phyloP scores from a whole-genome alignment of 2,329 filamentous ascomycete genomes.

The Alternaria gansuensis region DNA sequence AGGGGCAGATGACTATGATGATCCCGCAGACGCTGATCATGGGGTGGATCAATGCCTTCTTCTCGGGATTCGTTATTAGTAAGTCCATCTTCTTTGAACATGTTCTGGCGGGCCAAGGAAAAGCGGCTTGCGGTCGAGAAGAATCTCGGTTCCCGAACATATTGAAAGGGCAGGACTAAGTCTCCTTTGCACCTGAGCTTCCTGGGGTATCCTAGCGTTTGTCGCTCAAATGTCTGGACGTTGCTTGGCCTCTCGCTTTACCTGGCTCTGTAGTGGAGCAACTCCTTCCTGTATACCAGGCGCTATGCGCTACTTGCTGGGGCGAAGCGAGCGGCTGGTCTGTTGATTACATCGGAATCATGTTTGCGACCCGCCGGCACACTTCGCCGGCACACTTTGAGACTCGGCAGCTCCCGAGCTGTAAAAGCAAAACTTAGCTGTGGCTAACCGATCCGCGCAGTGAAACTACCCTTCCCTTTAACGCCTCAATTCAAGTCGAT shows the following conservation, averaged over 20 bases:
- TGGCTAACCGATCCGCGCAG: slow-evolving; percentile 55
- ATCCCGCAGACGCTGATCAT: slow-evolving; percentile 98
- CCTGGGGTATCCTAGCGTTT: neutral
- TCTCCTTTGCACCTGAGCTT: neutral
- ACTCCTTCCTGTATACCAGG: neutral
- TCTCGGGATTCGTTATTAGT: slow-evolving; percentile 98
- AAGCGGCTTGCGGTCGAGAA: neutral
- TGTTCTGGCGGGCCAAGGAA: neutral
- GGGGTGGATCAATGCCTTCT: slow-evolving; percentile 99
- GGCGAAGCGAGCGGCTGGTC: slow-evolving; percentile 15
- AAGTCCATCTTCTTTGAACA: slow-evolving; percentile 50
- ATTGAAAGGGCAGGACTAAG: neutral
- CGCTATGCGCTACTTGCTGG: neutral
- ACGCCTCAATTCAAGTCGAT: slow-evolving; percentile 99
- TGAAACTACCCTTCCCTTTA: slow-evolving; percentile 96
- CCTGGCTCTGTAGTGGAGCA: slow-evolving; percentile 4
- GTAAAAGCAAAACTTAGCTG: slow-evolving; percentile 5
- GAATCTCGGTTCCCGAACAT: neutral
- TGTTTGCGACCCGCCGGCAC: slow-evolving; percentile 1
- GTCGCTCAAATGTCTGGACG: neutral
- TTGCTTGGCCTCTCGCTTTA: slow-evolving; percentile 10
- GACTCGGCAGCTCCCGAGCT: slow-evolving; percentile 17
- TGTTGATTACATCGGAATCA: neutral
- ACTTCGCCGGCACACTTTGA: neutral
- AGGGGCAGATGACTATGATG: slow-evolving; percentile 99